A percentile compares a stretch with the other conserved stretches of the same genome.
These are phyloP conservation scores for Coemansia sp. DNA, from an alignment of 192 early-diverging fungal genomes.

Conservation along the genomic window DNA sequence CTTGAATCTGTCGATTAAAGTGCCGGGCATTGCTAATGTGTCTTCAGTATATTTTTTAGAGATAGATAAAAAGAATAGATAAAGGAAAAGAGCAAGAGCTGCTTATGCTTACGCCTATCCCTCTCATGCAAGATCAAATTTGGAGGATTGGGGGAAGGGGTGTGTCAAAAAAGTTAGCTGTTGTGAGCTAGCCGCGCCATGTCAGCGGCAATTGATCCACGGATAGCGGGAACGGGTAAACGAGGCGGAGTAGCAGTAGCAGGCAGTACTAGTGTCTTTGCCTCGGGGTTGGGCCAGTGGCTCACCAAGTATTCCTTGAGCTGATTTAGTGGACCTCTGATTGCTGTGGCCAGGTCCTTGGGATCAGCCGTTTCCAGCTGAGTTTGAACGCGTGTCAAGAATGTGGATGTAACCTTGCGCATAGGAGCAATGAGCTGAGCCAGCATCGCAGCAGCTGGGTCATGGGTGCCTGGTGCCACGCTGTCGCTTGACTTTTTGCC, in stretches of 20 bases:
- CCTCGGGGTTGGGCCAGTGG: constrained; percentile 22
- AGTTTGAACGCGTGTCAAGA: constrained; percentile 19
- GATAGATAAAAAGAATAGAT: not conserved
- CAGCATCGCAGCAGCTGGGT: constrained; percentile 4
- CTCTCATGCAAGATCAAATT: constrained; percentile 1
- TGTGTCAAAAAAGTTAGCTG: not conserved
- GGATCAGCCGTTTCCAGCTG: constrained; percentile 21
- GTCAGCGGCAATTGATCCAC: not conserved
- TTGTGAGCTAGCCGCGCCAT: not conserved
- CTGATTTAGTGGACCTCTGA: constrained; percentile 29
- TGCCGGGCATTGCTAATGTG: constrained; percentile 18
- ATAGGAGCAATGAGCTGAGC: constrained; percentile 22
- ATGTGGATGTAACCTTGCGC: constrained; percentile 11
- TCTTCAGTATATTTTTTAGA: not conserved
- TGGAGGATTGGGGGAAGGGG: not conserved
- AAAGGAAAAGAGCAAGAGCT: not conserved
- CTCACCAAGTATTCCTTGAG: constrained; percentile 28
- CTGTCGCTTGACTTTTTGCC: not conserved
- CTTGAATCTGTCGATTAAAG: constrained; percentile 29
- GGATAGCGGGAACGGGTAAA: not conserved
- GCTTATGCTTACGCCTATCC: not conserved
- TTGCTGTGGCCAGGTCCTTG: constrained; percentile 21
- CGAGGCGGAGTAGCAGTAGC: not conserved
- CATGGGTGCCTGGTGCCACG: not conserved
- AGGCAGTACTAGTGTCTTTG: not conserved